phyloP scores from a whole-genome alignment of 495 filamentous ascomycete species.

The Neurospora sp. region DNA sequence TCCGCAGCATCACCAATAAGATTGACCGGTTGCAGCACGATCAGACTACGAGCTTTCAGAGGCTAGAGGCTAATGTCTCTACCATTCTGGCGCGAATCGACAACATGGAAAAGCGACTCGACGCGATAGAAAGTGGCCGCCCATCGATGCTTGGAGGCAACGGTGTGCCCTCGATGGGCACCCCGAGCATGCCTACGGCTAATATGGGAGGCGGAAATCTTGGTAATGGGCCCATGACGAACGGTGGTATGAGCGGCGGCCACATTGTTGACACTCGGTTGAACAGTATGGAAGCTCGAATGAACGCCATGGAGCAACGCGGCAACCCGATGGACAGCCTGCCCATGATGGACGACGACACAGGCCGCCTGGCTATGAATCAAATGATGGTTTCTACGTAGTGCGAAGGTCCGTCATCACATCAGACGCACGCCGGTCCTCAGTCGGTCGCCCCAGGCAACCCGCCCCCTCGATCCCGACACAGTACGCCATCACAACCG shows the following conservation, averaged over 20 bases:
- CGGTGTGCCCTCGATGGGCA: constrained; percentile 18
- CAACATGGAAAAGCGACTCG: constrained; percentile 33
- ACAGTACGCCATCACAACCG: background rate
- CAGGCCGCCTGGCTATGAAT: constrained; percentile 19
- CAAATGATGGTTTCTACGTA: background rate
- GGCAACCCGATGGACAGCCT: constrained; percentile 30
- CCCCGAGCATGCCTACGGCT: constrained; percentile 22
- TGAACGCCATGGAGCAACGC: constrained; percentile 31
- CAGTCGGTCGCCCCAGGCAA: background rate
- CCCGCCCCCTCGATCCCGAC: background rate
- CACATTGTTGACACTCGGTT: constrained; percentile 28
- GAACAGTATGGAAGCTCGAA: constrained; percentile 28
- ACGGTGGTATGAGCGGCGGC: constrained; percentile 20
- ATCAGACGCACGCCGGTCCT: background rate
- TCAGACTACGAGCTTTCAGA: constrained; percentile 23
- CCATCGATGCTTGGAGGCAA: constrained; percentile 15
- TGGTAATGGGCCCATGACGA: constrained; percentile 14
- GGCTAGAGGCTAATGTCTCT: constrained; percentile 6
- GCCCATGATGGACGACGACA: constrained; percentile 38
- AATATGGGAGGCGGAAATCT: constrained; percentile 24
- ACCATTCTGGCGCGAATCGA: constrained; percentile 24
- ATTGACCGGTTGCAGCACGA: constrained; percentile 39
- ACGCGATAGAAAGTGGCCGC: constrained; percentile 21
- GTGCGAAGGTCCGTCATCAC: background rate
- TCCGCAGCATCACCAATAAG: constrained; percentile 37